phyloP scores from a whole-genome alignment of 148 eudicot species.

The Vaccinium corymbosum region DNA sequence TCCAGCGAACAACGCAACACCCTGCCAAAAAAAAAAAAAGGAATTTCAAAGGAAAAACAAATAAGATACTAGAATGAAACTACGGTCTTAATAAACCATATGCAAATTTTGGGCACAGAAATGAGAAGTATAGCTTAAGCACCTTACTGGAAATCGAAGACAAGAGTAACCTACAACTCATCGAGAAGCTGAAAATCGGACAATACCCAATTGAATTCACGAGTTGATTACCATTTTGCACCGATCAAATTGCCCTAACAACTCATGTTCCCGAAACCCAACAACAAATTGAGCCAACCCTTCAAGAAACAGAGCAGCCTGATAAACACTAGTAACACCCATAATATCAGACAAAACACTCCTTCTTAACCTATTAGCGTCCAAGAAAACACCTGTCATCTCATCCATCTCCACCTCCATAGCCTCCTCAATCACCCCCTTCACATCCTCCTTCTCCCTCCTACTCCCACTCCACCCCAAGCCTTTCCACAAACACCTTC shows the following conservation, averaged over 20 bases:
- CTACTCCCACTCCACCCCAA: slow-evolving; percentile 44
- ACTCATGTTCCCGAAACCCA: slow-evolving; percentile 55
- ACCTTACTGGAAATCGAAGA: not conserved
- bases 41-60: not conserved
- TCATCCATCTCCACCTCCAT: slow-evolving; percentile 53
- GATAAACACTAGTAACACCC: slow-evolving; percentile 56
- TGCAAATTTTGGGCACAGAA: not conserved
- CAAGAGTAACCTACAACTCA: not conserved
- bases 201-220: slow-evolving; percentile 16
- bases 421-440: slow-evolving; percentile 30
- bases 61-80: not conserved
- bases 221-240: slow-evolving; percentile 35
- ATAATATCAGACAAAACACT: slow-evolving; percentile 73
- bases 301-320: slow-evolving; percentile 70
- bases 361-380: slow-evolving; percentile 72
- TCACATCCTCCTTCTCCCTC: slow-evolving; percentile 17
- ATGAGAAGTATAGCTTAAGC: not conserved
- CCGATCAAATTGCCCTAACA: slow-evolving; percentile 42
- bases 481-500: slow-evolving; percentile 37
- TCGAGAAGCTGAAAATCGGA: not conserved
- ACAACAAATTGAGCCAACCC: slow-evolving; percentile 67
- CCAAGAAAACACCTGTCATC: slow-evolving; percentile 62
- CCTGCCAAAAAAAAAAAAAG: not conserved
- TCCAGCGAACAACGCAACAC: not conserved
- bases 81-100: not conserved